phyloP scores from a whole-genome alignment of 345 rosid species.

The Boechera stricta region DNA sequence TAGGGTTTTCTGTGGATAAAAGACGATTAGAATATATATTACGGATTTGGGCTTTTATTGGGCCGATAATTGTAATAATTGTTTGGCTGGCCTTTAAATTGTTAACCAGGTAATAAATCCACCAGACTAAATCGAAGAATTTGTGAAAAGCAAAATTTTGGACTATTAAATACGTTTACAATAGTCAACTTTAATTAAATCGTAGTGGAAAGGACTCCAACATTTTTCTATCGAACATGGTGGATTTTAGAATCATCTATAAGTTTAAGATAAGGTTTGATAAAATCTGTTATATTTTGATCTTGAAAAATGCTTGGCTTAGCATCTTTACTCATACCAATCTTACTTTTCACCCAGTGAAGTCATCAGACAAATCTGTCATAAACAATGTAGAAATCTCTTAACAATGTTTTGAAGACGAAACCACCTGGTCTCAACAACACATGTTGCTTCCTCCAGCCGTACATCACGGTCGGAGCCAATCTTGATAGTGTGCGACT shows the following conservation, averaged over 20 bases:
- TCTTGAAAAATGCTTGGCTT: no score
- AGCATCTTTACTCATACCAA: no score
- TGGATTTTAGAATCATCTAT: no score
- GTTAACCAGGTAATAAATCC: no score
- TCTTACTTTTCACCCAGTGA: background rate
- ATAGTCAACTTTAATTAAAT: no score
- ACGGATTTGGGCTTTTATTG: conserved; percentile 19
- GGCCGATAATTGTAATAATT: background rate
- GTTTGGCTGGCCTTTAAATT: conserved; percentile 4
- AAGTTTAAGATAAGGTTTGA: no score
- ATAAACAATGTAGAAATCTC: background rate
- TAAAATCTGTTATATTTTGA: no score
- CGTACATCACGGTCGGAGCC: background rate
- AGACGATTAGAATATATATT: background rate
- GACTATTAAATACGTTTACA: no score
- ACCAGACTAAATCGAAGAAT: no score
- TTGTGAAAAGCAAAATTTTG: no score
- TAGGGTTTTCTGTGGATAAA: conserved; percentile 21
- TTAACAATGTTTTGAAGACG: background rate
- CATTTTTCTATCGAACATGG: no score
- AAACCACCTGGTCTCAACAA: background rate
- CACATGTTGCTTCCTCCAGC: background rate
- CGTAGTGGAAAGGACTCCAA: no score
- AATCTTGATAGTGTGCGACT: background rate
- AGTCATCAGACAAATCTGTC: background rate